Conservation (phyloP, 495 filamentous ascomycete species). For the Tuber indicum region DNA sequence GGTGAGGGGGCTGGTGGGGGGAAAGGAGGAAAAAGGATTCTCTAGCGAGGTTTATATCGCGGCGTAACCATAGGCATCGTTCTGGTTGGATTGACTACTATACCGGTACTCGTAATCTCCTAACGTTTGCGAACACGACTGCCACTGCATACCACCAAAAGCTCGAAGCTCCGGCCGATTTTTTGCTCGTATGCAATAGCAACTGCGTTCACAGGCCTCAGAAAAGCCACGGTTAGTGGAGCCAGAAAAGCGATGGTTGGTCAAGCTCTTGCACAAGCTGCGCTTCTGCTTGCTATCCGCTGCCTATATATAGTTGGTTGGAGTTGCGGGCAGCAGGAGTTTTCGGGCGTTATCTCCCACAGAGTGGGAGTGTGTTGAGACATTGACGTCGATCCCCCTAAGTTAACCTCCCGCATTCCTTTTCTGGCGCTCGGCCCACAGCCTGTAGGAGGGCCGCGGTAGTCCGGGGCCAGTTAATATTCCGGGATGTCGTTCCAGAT, state of each 20-base stretch:
- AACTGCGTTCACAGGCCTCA: too few species aligned
- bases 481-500: neutral
- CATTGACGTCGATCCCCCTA: neutral
- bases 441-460: neutral
- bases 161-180: too few species aligned
- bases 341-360: neutral
- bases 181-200: too few species aligned
- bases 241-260: neutral
- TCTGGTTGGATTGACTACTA: neutral
- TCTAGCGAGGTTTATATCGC: neutral
- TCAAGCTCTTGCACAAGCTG: neutral
- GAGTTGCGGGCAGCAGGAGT: too few species aligned
- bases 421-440: neutral
- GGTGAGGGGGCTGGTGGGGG: neutral
- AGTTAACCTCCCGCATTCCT: neutral
- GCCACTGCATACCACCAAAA: too few species aligned
- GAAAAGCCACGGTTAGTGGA: neutral
- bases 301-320: neutral
- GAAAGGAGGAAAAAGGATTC: neutral
- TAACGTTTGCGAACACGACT: too few species aligned
- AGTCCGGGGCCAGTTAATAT: neutral
- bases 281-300: neutral
- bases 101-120: too few species aligned
- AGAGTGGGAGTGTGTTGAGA: neutral
- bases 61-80: neutral